Conservation (phyloP, 2,329 filamentous ascomycete species). For the Curvularia sp. region DNA sequence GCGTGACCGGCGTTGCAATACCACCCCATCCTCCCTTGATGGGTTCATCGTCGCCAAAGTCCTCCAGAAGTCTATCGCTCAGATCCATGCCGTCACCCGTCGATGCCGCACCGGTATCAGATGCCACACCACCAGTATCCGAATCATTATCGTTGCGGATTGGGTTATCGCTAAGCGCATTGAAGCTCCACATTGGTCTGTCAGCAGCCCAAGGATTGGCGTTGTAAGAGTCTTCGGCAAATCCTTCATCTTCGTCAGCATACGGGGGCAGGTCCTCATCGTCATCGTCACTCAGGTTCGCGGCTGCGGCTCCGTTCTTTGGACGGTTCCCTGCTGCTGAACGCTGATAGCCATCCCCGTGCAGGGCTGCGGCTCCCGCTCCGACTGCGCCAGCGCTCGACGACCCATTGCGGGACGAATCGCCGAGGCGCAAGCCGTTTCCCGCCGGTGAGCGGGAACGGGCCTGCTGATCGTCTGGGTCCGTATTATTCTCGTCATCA, state of each 20-base stretch:
- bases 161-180: conserved; percentile 8
- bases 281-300: conserved; percentile 39
- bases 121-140: conserved; percentile 12
- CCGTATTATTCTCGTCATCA: conserved; percentile 47
- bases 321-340: conserved; percentile 43
- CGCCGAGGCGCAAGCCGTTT: conserved; percentile 88
- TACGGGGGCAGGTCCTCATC: conserved; percentile 28
- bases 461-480: conserved; percentile 43
- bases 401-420: conserved; percentile 87
- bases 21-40: conserved; percentile 10
- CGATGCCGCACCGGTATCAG: conserved; percentile 13
- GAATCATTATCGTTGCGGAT: conserved; percentile 25
- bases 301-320: conserved; percentile 46
- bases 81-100: conserved; percentile 9
- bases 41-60: conserved; percentile 14
- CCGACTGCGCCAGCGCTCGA: conserved; percentile 85
- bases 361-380: conserved; percentile 63
- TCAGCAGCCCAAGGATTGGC: conserved; percentile 14
- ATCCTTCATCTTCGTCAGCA: conserved; percentile 29
- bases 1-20: conserved; percentile 11
- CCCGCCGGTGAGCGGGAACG: conserved; percentile 65
- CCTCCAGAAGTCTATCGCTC: conserved; percentile 11
- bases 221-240: conserved; percentile 12
- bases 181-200: conserved; percentile 36
- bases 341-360: conserved; percentile 45